phyloP scores from a whole-genome alignment of 1,284 basidiomycete genomes.

The Porogramme epimiltina region DNA sequence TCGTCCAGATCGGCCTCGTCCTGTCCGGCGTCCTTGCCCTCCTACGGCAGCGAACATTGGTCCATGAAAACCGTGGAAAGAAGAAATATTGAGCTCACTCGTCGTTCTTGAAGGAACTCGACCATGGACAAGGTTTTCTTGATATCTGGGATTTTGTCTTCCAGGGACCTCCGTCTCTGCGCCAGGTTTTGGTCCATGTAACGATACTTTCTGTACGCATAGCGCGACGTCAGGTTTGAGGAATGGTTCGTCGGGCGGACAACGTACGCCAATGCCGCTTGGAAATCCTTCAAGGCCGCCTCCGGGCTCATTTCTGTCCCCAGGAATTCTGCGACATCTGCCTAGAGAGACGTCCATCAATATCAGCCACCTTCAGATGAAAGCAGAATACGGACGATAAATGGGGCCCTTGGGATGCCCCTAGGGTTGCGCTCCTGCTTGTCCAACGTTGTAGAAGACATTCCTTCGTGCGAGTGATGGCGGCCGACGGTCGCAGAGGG shows the following conservation, averaged over 20 bases:
- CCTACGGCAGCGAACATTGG: conserved; percentile 44
- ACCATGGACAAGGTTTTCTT: conserved; percentile 93
- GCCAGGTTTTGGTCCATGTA: conserved; percentile 94
- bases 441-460: conserved; percentile 16
- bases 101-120: conserved; percentile 74
- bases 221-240: no score
- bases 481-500: background rate
- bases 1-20: conserved; percentile 54
- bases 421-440: conserved; percentile 77
- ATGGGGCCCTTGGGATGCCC: conserved; percentile 94
- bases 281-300: conserved; percentile 79
- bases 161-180: conserved; percentile 78
- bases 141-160: conserved; percentile 97
- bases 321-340: conserved; percentile 86
- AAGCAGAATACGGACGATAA: conserved; percentile 70
- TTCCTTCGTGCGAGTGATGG: conserved; percentile 3
- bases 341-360: conserved; percentile 40
- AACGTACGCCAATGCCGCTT: conserved; percentile 90
- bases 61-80: no score
- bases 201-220: conserved; percentile 94
- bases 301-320: conserved; percentile 83
- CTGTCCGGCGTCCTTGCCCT: conserved; percentile 54
- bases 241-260: no score
- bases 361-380: background rate
- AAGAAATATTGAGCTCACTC: conserved; percentile 46